Base-by-base conservation (phyloP, 1,139 yeast genomes). In the Kurtzmaniella quercitrusa region DNA sequence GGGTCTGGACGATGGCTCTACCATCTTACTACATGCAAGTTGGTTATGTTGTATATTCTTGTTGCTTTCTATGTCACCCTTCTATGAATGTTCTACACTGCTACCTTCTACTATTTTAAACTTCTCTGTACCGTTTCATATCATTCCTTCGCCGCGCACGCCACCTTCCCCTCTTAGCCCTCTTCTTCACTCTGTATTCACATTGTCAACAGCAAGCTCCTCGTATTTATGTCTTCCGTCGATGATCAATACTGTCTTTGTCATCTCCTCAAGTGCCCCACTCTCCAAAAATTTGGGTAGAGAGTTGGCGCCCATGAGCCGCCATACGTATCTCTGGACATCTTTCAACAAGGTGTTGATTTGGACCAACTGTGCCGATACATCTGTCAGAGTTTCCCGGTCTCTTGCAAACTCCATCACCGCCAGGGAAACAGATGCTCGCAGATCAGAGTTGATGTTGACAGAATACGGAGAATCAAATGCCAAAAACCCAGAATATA, bases 261-360 rank as follows among this genome's bases (percentile, higher is more conserved):
- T 46, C n/a, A 59, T 51, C 17, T 46, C 43, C 18, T 42, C 47
- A 42, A 56, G 62, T 29, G 60, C 47, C 16, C 57, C 56, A 39
- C 71, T 64, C 14, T 60, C 64, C 34, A 84, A 51, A 52, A 87
- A 87, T 59, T 85, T 85, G 1, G 87, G 87, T 41, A 84, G 68
- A 11, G 94, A 85, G 60, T 87, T 95, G 34, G 63, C 72, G 52
- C 82, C 85, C 86, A 88, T 81, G 60, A 87, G 63, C 38, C 68
- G 65, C 52, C 74, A 76, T 40, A 85, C 73, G 41, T 75, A 75
- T n/a, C 51, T 45, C 10, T 67, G 65, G 15, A 82, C 76, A 18
- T 62, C 62, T 14, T 66, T 70, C 46, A 75, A 72, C 6, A 75
- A 59, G 1, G 24, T 33, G 12, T 10, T 21, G 16, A 34, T 16